A percentile compares a stretch with the other conserved stretches of the same genome.
These are phyloP conservation scores for Colletotrichum sp. DNA, from an alignment of 2,329 filamentous ascomycete species.

Conservation along the genomic window DNA sequence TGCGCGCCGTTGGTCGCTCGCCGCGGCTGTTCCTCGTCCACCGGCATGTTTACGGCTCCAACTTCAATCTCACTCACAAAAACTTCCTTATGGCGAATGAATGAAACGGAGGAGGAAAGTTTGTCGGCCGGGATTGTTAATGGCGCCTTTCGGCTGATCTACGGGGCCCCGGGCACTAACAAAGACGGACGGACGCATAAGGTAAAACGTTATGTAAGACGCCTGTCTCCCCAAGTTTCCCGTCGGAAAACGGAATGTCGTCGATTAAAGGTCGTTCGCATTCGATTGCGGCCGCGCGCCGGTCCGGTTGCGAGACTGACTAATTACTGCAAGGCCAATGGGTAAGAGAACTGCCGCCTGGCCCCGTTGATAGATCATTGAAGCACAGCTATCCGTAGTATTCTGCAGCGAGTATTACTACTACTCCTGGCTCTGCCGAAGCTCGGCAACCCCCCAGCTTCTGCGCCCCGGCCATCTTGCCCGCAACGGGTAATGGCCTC, in stretches of 20 bases:
- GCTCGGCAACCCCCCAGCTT: neutral
- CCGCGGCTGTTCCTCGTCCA: constrained; percentile 7
- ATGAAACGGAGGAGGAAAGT: neutral
- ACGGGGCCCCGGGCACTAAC: neutral
- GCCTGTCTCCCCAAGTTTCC: neutral
- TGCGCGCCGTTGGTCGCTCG: neutral
- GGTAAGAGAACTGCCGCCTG: neutral
- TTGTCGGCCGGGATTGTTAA: neutral
- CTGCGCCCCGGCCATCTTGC: neutral
- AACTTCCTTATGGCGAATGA: neutral
- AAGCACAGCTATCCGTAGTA: neutral
- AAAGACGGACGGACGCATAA: neutral
- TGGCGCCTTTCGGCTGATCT: constrained; percentile 9
- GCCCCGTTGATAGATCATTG: neutral
- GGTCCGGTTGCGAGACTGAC: neutral
- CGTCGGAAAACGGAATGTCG: neutral
- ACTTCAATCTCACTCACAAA: neutral
- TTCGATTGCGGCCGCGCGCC: neutral
- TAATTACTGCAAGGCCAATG: neutral
- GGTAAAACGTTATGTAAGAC: neutral
- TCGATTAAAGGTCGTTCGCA: neutral
- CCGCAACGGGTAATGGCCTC: neutral
- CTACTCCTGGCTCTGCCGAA: neutral
- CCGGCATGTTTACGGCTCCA: neutral
- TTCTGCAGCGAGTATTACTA: neutral